Conservation (phyloP, 2,329 filamentous ascomycete genomes). For the Sphaerulina musiva region DNA sequence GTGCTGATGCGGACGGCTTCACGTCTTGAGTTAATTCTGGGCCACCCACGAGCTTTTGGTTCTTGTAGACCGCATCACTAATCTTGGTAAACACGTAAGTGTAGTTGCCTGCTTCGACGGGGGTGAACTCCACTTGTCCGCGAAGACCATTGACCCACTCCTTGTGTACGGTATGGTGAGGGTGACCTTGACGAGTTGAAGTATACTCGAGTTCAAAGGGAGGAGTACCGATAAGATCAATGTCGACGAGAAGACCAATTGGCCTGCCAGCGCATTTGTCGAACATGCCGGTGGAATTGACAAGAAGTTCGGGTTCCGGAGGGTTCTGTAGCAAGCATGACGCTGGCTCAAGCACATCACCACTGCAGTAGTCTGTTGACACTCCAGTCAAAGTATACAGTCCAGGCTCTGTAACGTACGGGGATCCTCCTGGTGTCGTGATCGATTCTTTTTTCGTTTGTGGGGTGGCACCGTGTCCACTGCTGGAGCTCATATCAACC, state of each 20-base stretch:
- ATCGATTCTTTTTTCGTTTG: conserved; percentile 54
- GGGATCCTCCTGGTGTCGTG: conserved; percentile 56
- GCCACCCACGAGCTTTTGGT: conserved; percentile 55
- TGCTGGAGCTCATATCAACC: conserved; percentile 60
- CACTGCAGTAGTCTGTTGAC: conserved; percentile 71
- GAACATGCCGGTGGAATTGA: conserved; percentile 73
- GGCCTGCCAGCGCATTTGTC: conserved; percentile 95
- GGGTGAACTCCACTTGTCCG: conserved; percentile 77
- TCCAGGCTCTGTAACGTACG: conserved; percentile 67
- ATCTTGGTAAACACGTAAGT: conserved; percentile 78
- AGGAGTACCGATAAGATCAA: conserved; percentile 86
- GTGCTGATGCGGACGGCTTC: conserved; percentile 80
- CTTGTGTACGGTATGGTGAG: conserved; percentile 43
- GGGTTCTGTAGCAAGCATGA: conserved; percentile 92
- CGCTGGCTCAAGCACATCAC: conserved; percentile 85
- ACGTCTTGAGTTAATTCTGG: conserved; percentile 73
- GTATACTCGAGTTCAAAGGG: conserved; percentile 81
- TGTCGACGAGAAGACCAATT: conserved; percentile 78
- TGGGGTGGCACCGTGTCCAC: conserved; percentile 59
- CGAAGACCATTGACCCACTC: conserved; percentile 64
- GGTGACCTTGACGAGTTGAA: conserved; percentile 55
- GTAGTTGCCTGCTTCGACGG: conserved; percentile 74
- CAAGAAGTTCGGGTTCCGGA: conserved; percentile 69
- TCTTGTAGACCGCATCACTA: conserved; percentile 72
- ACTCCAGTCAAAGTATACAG: conserved; percentile 80